Conservation (phyloP, 148 eudicot species). For the Rhododendron molle region DNA sequence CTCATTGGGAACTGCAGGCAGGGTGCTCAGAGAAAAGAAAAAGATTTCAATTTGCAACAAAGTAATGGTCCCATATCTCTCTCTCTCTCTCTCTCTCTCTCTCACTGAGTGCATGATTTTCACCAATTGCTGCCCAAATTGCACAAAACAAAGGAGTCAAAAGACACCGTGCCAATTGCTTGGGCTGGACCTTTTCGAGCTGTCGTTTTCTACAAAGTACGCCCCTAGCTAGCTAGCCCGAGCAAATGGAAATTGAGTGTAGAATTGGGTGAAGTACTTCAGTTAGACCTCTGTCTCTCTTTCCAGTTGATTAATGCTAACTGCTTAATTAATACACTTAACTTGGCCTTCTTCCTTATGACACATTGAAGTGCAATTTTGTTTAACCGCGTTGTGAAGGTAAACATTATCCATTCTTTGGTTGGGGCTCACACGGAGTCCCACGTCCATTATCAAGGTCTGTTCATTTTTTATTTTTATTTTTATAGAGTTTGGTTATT, state of each 20-base stretch:
- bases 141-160: neutral
- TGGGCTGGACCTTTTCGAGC: neutral
- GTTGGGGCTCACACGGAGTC: neutral
- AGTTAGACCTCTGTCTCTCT: neutral
- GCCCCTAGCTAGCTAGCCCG: neutral
- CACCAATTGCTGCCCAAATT: constrained; percentile 11
- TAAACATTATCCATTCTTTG: neutral
- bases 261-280: neutral
- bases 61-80: constrained; percentile 7
- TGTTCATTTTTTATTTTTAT: too few relatives aligned
- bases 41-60: neutral
- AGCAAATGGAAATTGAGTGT: neutral
- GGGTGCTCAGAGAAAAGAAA: constrained; percentile 8
- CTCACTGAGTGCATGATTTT: neutral
- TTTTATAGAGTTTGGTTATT: neutral
- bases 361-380: neutral
- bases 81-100: neutral
- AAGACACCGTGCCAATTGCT: neutral
- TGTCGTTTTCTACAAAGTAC: neutral
- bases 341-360: neutral
- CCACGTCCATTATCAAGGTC: too few relatives aligned
- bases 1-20: constrained; percentile 28
- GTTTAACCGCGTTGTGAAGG: neutral
- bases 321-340: neutral
- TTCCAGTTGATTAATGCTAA: neutral